Conservation (phyloP, 225 moss, liverwort and hornwort genomes). For the Anthoceros angustus region DNA sequence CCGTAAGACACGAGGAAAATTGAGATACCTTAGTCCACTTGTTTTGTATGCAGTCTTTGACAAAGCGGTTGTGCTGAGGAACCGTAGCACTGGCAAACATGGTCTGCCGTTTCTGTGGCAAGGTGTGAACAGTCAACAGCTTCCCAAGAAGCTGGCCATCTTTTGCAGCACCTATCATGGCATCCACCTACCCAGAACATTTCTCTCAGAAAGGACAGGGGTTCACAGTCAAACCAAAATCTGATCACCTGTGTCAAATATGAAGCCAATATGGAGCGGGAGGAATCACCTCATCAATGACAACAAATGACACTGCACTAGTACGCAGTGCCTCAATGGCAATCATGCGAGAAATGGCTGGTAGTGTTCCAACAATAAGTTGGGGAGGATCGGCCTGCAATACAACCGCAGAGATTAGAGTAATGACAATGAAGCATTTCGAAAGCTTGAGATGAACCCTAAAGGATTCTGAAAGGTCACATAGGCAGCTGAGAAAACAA, state of each 20-base stretch:
- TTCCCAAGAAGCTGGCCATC: slow-evolving; percentile 79
- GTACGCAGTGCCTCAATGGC: slow-evolving; percentile 79
- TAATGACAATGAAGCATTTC: not conserved
- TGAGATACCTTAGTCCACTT: slow-evolving; percentile 79
- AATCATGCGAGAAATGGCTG: slow-evolving; percentile 66
- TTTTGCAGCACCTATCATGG: slow-evolving; percentile 81
- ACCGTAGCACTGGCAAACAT: slow-evolving; percentile 92
- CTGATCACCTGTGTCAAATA: not conserved
- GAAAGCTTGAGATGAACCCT: not conserved
- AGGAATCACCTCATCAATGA: slow-evolving; percentile 70
- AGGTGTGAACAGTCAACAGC: slow-evolving; percentile 58
- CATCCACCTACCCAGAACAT: slow-evolving; percentile 63
- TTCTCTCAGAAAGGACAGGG: not conserved
- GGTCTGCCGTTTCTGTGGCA: slow-evolving; percentile 66
- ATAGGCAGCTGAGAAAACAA: slow-evolving; percentile 3
- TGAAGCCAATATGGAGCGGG: slow-evolving; percentile 6
- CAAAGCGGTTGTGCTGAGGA: slow-evolving; percentile 80
- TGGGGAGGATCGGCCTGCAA: slow-evolving; percentile 87
- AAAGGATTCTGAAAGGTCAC: not conserved
- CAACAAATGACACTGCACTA: slow-evolving; percentile 55
- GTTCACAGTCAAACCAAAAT: not conserved
- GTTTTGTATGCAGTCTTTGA: slow-evolving; percentile 70
- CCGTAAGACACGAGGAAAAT: not conserved
- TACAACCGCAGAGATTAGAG: not conserved
- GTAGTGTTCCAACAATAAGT: slow-evolving; percentile 83